Conservation (phyloP, 805 yeast species). For the Tetrapisispora iriomotensis region DNA sequence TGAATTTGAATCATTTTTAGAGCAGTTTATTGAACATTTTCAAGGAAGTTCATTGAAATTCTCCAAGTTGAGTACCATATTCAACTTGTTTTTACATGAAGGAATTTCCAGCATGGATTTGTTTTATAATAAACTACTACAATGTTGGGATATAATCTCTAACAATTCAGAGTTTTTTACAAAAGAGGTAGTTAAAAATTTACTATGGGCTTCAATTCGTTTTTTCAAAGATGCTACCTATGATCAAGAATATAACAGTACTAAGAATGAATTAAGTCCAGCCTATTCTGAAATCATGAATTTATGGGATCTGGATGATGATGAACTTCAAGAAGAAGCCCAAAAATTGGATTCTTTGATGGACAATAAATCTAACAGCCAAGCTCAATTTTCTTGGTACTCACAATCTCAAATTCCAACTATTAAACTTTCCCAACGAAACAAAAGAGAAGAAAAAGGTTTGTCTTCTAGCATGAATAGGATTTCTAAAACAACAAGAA, state of each 20-base stretch:
- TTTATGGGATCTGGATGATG: constrained; percentile 17
- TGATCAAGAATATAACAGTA: constrained; percentile 2
- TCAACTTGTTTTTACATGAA: constrained; percentile 14
- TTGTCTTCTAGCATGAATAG: not conserved
- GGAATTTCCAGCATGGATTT: constrained; percentile 11
- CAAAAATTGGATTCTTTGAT: not conserved
- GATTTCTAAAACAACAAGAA: constrained; percentile 1
- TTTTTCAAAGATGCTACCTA: constrained; percentile 8
- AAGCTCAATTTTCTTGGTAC: constrained; percentile 12
- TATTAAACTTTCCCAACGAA: constrained; percentile 21
- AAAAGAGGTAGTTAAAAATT: constrained; percentile 12
- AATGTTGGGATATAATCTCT: constrained; percentile 22
- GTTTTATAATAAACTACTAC: constrained; percentile 19
- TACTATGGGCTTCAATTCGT: constrained; percentile 11
- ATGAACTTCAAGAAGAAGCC: constrained; percentile 6
- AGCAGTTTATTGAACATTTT: constrained; percentile 21
- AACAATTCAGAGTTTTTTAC: constrained; percentile 12
- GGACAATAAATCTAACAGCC: constrained; percentile 6
- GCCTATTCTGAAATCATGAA: constrained; percentile 14
- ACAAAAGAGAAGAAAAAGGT: constrained; percentile 3
- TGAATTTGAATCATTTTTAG: constrained; percentile 21
- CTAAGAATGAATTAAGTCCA: constrained; percentile 7
- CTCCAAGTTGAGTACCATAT: constrained; percentile 9
- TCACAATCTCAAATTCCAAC: constrained; percentile 24
- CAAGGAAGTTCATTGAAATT: constrained; percentile 14